Evolutionary conservation across 2,329 filamentous ascomycete genomes (phyloP), one percentile per base, ranked within the genome.

Genomic region (Fusarium buharicum): DNA sequence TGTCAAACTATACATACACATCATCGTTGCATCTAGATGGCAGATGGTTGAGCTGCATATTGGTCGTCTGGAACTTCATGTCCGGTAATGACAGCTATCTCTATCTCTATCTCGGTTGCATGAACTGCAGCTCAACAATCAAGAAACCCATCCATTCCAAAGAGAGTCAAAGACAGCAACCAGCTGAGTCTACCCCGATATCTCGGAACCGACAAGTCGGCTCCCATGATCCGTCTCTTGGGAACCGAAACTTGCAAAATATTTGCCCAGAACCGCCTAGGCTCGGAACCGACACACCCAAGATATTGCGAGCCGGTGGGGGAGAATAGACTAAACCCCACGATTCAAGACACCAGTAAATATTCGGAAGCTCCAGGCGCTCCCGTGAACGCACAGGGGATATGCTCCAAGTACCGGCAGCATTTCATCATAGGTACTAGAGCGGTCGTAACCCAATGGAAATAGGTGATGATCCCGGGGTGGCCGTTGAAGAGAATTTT

Each of bases 361-460:
- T 34, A 62, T 52, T 34, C 36, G 51, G 59, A 62, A 62, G 53
- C 40, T 62, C 44, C 56, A 50, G 56, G 61, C 61, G 56, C 56
- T 50, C 43, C 12, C 6, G 13, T 56, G 53, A 64, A 46, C 44
- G 49, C 51, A 33, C 27, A 47, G 44, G 34, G 30, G 12, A 24
- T 24, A 6, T 24, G 8, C 22, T 36, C 41, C 22, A 41, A 33
- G 47, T 34, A 43, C 31, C 36, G 56, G 47, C 17, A 54, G 31
- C 13, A 12, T 50, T 54, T 24, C 20, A 34, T 55, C 39, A 33
- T 38, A 24, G 50, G 38, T 28, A 52, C 13, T 13, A 33, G 13
- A n/a, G 12, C 30, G 4, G 14, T 33, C 10, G 49, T 31, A 24
- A 8, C 22, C 24, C 30, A 30, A 22, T 41, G 16, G 39, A 39